phyloP scores from a whole-genome alignment of 73 alveolate species.

The Paramecium biaurelia region DNA sequence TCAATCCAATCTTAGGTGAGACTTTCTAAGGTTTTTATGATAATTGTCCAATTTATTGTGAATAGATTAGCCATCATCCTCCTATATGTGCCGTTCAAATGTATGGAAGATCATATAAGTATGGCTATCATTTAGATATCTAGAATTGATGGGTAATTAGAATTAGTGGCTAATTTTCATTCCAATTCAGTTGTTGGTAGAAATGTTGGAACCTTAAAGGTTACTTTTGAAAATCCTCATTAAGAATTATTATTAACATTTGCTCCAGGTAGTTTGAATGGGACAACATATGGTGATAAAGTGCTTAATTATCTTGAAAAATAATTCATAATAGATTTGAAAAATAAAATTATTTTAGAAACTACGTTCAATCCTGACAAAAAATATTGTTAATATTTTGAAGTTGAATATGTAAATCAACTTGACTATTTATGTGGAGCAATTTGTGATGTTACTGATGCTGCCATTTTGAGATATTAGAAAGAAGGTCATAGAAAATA shows the following conservation, averaged over 20 bases:
- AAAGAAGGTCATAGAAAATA: constrained; percentile 50
- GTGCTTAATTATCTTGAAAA: constrained; percentile 45
- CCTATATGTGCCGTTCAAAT: constrained; percentile 58
- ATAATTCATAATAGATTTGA: constrained; percentile 2
- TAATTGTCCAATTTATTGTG: constrained; percentile 61
- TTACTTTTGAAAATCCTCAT: constrained; percentile 59
- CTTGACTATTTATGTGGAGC: constrained; percentile 62
- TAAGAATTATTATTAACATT: constrained; percentile 2
- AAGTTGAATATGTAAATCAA: neutral
- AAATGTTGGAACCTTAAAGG: constrained; percentile 39
- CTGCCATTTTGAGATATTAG: neutral
- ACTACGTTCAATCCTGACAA: constrained; percentile 59
- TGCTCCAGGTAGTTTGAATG: constrained; percentile 64
- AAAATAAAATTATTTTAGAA: constrained; percentile 46
- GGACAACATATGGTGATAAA: constrained; percentile 66
- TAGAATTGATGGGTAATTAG: constrained; percentile 50
- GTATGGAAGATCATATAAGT: constrained; percentile 51
- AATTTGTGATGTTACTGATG: constrained; percentile 33
- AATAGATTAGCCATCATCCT: constrained; percentile 72
- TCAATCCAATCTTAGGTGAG: constrained; percentile 91
- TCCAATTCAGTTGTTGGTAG: constrained; percentile 67
- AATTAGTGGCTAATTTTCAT: constrained; percentile 63
- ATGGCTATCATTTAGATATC: neutral
- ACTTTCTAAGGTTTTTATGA: constrained; percentile 82
- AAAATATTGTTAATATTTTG: constrained; percentile 14